These are phyloP conservation scores for Marsdenia floribunda DNA, from an alignment of 257 asterid genomes.

Conservation along the genomic window DNA sequence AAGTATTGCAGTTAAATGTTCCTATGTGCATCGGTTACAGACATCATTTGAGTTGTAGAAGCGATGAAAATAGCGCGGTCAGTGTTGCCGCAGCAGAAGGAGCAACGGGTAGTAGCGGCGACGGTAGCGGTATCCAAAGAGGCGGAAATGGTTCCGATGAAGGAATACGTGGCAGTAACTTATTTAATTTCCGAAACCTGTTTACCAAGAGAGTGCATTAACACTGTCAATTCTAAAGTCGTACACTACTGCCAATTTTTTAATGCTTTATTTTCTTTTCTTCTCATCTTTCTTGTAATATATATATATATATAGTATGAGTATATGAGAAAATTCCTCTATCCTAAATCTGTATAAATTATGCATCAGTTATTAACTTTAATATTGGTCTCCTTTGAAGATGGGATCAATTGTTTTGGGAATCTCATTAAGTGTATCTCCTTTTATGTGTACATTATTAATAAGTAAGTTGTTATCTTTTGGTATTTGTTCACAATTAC, in stretches of 20 bases:
- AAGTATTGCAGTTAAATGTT: conserved; percentile 54
- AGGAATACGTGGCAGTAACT: conserved; percentile 63
- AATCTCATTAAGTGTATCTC: no score
- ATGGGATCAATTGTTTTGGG: no score
- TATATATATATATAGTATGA: no score
- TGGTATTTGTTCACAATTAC: no score
- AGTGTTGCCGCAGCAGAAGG: conserved; percentile 17
- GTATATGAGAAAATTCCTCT: neutral
- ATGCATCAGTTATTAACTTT: neutral
- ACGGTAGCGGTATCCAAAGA: conserved; percentile 5
- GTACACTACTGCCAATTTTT: conserved; percentile 5
- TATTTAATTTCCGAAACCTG: conserved; percentile 56
- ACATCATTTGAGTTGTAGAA: conserved; percentile 55
- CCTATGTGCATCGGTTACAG: conserved; percentile 88
- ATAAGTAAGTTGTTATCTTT: no score
- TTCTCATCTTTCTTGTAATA: neutral
- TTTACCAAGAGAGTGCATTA: conserved; percentile 81
- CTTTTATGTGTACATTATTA: no score
- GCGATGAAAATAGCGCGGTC: conserved; percentile 31
- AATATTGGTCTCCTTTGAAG: no score
- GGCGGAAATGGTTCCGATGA: conserved; percentile 43
- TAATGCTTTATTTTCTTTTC: neutral
- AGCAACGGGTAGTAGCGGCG: conserved; percentile 9
- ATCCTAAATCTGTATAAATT: neutral
- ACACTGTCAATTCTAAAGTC: conserved; percentile 9